Evolutionary conservation across 2,329 filamentous ascomycete species (phyloP), one percentile per base, ranked within the genome.

Genomic region (Scedosporium boydii): DNA sequence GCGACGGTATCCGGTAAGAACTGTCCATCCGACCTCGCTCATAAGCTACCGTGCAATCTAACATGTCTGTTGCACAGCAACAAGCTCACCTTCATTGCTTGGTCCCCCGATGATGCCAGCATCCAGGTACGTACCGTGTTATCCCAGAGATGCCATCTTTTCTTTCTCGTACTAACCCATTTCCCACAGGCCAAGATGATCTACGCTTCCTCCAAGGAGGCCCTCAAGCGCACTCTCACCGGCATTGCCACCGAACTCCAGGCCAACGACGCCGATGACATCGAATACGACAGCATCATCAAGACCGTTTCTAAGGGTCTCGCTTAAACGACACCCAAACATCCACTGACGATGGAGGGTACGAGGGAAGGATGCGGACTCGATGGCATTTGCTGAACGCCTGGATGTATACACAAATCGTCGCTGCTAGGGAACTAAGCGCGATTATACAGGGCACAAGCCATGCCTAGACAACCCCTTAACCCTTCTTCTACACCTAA

Each of bases 191-290:
- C 88, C 77, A 92, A 92, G 83, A 95, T 95, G 90, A 83, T 92
- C 76, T 95, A 93, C 82, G 89, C 90, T 70, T 90, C 90, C 60
- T 95, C 90, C 77, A 95, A 93, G 81, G 89, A 93, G 71, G 88
- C 89, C 64, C 83, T 95, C 69, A 93, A 92, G 84, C 87, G 87
- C 76, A 77, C 88, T 59, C 84, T 95, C 66, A 89, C 85, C 73
- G 90, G 89, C 66, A 79, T 93, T 69, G 88, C 87, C 65, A 78
- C 81, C 70, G 90, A 93, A 75, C 82, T 93, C 70, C 90, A 95
- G 81, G 90, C 89, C 80, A 93, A 93, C 80, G 90, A 93, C 76
- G 77, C 79, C 68, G 88, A 91, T 75, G 90, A 93, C 76, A 89
- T 95, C 72, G 89, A 93, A 79, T 87, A 86, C 76, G 85, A 89